Percentiles rank a stretch among this genome's conserved stretches.
These are phyloP conservation scores for Plantago elongata DNA, from an alignment of 257 asterid genomes.

Conservation along the genomic window DNA sequence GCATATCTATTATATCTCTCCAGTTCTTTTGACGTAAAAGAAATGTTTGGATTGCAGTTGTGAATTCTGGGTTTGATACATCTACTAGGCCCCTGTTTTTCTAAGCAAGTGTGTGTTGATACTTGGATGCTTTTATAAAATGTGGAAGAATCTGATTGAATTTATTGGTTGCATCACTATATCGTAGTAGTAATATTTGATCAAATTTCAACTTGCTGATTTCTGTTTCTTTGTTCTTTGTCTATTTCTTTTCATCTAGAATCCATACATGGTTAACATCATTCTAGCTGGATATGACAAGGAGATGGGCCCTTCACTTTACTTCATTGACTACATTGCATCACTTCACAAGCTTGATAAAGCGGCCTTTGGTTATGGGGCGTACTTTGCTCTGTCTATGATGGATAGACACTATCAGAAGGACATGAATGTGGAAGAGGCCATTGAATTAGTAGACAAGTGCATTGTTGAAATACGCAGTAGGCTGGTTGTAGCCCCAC, in stretches of 20 bases:
- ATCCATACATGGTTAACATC: conserved; percentile 78
- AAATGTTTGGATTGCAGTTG: too few relatives aligned
- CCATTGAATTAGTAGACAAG: conserved; percentile 76
- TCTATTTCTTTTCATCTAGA: conserved; percentile 33
- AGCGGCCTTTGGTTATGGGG: conserved; percentile 90
- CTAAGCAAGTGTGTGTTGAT: too few relatives aligned
- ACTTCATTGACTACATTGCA: conserved; percentile 77
- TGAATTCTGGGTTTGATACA: too few relatives aligned
- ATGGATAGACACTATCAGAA: conserved; percentile 85
- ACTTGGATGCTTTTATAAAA: too few relatives aligned
- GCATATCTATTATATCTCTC: too few relatives aligned
- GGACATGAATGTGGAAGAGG: conserved; percentile 90
- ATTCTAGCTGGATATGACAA: conserved; percentile 90
- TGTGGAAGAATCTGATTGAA: too few relatives aligned
- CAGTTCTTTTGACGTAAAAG: too few relatives aligned
- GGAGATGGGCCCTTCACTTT: conserved; percentile 85
- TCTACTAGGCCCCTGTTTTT: too few relatives aligned
- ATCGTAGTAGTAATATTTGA: too few relatives aligned
- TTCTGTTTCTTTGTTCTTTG: background rate
- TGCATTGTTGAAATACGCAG: conserved; percentile 23
- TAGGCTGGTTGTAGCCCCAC: conserved; percentile 8
- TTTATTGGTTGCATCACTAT: too few relatives aligned
- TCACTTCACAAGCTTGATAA: conserved; percentile 85
- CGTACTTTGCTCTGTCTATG: conserved; percentile 84
- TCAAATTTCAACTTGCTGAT: too few relatives aligned